A percentile compares a stretch with the other conserved stretches of the same genome.
Conservation (phyloP, 164 flowering plant species). For the Tinospora cordifolia region DNA sequence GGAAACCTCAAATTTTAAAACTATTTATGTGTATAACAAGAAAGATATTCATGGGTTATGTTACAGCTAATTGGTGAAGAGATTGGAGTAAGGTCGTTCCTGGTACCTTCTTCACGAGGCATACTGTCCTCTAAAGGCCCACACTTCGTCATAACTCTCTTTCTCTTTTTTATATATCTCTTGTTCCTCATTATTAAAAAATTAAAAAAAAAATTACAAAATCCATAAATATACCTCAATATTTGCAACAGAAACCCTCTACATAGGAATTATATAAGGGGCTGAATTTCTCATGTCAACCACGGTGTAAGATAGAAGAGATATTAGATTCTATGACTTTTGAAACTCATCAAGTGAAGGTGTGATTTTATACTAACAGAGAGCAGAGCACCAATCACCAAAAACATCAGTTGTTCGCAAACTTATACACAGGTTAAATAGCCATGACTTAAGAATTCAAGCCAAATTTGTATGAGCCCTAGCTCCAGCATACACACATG, state of each 20-base stretch:
- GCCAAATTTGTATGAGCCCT: background rate
- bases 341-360: background rate
- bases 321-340: background rate
- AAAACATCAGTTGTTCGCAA: background rate
- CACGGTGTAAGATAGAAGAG: background rate
- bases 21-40: too few species aligned
- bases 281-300: background rate
- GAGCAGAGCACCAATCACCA: background rate
- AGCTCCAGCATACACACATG: background rate
- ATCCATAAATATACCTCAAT: background rate
- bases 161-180: too few species aligned
- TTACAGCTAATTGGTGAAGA: too few species aligned
- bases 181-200: too few species aligned
- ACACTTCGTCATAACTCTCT: too few species aligned
- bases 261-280: background rate
- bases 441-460: background rate
- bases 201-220: too few species aligned
- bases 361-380: background rate
- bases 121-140: too few species aligned
- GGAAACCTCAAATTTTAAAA: too few species aligned
- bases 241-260: background rate
- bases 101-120: too few species aligned
- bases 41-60: too few species aligned
- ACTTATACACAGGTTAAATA: background rate
- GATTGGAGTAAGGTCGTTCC: too few species aligned